Conservation (phyloP, 345 rosid species). For the Stellera chamaejasme region DNA sequence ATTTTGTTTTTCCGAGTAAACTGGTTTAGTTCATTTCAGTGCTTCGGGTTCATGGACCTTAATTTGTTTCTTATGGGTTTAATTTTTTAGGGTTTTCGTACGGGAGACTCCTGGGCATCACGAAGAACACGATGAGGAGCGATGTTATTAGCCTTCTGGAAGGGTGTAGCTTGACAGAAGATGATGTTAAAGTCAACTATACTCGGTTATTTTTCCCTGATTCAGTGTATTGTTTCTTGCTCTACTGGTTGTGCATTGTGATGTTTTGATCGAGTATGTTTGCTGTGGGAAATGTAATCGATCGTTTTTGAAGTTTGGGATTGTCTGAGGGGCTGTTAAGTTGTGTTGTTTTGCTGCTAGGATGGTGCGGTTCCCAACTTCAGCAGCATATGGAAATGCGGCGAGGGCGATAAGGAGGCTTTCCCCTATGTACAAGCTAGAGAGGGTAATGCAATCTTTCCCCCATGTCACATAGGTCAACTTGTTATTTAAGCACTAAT, state of each 20-base stretch:
- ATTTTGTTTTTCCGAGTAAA: background rate
- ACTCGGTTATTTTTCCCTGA: conserved; percentile 26
- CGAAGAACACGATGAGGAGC: conserved; percentile 43
- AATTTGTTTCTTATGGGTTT: background rate
- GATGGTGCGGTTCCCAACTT: conserved; percentile 49
- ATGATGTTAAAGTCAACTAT: conserved; percentile 57
- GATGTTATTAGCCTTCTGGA: conserved; percentile 59
- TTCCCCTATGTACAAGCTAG: conserved; percentile 47
- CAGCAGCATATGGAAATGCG: conserved; percentile 31
- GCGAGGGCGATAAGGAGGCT: conserved; percentile 26
- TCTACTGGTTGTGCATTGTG: background rate
- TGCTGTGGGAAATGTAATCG: background rate
- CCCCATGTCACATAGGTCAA: background rate
- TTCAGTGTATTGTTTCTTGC: conserved; percentile 30
- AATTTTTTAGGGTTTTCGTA: conserved; percentile 28
- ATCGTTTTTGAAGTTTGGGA: background rate
- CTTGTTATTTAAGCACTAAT: background rate
- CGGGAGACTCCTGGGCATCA: conserved; percentile 39
- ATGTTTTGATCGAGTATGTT: background rate
- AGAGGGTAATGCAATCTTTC: conserved; percentile 34
- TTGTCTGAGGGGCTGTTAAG: background rate
- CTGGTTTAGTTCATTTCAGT: conserved; percentile 6
- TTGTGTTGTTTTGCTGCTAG: conserved; percentile 26
- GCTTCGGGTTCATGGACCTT: conserved; percentile 9
- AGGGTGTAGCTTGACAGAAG: conserved; percentile 39